Evolutionary conservation across 345 rosid genomes (phyloP).

Genomic region (Cardamine occulta): DNA sequence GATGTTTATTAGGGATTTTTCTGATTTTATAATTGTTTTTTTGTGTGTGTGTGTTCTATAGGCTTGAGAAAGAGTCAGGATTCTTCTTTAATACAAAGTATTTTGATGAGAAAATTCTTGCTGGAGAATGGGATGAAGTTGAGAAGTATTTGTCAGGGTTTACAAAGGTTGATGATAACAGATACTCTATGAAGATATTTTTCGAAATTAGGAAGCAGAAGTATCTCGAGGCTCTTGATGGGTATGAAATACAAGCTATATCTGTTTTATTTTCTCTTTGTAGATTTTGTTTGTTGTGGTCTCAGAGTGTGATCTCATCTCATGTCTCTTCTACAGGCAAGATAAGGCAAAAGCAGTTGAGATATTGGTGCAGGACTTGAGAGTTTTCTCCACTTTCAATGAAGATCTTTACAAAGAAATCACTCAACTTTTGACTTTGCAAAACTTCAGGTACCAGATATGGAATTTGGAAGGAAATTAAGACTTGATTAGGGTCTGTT

Average conservation of each 20-base stretch:
- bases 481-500: neutral
- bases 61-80: constrained; percentile 86
- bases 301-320: constrained; percentile 16
- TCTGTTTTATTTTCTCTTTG: neutral
- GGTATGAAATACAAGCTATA: constrained; percentile 42
- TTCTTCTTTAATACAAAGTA: constrained; percentile 79
- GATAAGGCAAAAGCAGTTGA: constrained; percentile 84
- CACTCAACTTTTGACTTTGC: constrained; percentile 73
- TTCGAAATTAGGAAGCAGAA: constrained; percentile 92
- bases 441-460: constrained; percentile 66
- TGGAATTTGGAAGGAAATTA: neutral
- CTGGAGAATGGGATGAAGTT: constrained; percentile 91
- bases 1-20: constrained; percentile 1
- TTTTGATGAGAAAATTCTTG: constrained; percentile 75
- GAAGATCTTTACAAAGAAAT: constrained; percentile 83
- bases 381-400: constrained; percentile 69
- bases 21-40: neutral
- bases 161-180: constrained; percentile 84
- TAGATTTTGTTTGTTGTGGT: constrained; percentile 16
- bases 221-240: constrained; percentile 85
- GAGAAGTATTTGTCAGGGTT: constrained; percentile 78
- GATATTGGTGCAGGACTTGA: constrained; percentile 77
- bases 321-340: constrained; percentile 52
- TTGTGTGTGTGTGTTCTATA: constrained; percentile 17
- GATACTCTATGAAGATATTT: constrained; percentile 85